phyloP scores from a whole-genome alignment of 192 early-diverging fungal species.

The Coemansia sp. region DNA sequence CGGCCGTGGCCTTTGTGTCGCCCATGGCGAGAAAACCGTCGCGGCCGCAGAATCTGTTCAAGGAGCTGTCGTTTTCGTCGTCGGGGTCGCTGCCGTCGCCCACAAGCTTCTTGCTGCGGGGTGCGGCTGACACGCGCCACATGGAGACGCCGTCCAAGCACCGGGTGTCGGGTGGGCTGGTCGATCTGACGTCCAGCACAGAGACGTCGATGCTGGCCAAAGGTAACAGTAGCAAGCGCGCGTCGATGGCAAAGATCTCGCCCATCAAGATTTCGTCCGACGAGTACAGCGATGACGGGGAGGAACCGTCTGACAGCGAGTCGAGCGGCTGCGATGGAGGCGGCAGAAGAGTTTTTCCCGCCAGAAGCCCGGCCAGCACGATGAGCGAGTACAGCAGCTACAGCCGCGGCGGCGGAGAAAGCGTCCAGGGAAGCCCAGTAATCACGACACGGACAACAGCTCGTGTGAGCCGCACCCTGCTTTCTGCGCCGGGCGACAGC shows the following conservation, averaged over 20 bases:
- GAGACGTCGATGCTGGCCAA: neutral
- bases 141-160: slow-evolving; percentile 16
- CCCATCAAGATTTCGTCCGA: slow-evolving; percentile 29
- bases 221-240: slow-evolving; percentile 5
- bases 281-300: slow-evolving; percentile 27
- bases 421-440: neutral
- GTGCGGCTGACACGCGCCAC: neutral
- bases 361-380: neutral
- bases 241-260: slow-evolving; percentile 15
- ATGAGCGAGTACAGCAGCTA: slow-evolving; percentile 4
- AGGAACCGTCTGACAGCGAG: neutral
- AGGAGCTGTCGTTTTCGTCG: slow-evolving; percentile 13
- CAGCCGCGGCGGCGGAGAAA: neutral
- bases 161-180: neutral
- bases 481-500: neutral
- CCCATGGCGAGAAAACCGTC: neutral
- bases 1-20: neutral
- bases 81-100: slow-evolving; percentile 24
- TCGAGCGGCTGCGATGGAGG: neutral
- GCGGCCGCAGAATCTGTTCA: no score
- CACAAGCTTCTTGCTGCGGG: neutral
- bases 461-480: neutral
- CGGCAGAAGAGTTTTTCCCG: neutral
- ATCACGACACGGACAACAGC: neutral
- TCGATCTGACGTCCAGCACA: slow-evolving; percentile 5